Conservation (phyloP, 2,329 filamentous ascomycete genomes). For the Neofusicoccum sp. region DNA sequence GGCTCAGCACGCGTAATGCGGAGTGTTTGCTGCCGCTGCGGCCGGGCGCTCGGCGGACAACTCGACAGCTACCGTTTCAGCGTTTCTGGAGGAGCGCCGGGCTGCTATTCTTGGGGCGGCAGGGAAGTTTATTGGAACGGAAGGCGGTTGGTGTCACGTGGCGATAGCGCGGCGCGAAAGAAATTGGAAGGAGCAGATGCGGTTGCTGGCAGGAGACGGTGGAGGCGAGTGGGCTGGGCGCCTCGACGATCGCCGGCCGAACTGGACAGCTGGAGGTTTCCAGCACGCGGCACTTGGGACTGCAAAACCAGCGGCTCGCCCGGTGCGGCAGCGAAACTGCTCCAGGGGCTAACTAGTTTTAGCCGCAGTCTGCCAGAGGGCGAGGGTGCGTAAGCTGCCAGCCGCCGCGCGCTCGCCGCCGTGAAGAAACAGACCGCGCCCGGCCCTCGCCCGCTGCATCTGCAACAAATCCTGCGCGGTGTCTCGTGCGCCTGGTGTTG, state of each 20-base stretch:
- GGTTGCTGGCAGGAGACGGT: conserved; percentile 4
- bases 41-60: neutral
- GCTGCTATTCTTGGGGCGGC: conserved; percentile 7
- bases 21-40: neutral
- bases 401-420: conserved; percentile 4
- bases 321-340: conserved; percentile 8
- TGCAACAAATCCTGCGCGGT: neutral
- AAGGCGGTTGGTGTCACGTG: neutral
- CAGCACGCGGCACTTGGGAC: neutral
- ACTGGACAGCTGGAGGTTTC: conserved; percentile 17
- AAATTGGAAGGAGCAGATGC: conserved; percentile 8
- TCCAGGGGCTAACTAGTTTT: conserved; percentile 18
- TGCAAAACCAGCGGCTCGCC: conserved; percentile 1
- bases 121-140: conserved; percentile 6
- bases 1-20: neutral
- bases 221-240: conserved; percentile 15
- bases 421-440: conserved; percentile 7
- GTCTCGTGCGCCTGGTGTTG: conserved; percentile 16
- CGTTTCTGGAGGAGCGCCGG: neutral
- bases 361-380: conserved; percentile 11
- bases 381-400: conserved; percentile 18
- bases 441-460: neutral
- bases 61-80: neutral
- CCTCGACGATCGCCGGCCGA: neutral
- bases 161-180: conserved; percentile 8